Evolutionary conservation across 2,329 filamentous ascomycete species (phyloP).

Genomic region (Phialophora verrucosa): DNA sequence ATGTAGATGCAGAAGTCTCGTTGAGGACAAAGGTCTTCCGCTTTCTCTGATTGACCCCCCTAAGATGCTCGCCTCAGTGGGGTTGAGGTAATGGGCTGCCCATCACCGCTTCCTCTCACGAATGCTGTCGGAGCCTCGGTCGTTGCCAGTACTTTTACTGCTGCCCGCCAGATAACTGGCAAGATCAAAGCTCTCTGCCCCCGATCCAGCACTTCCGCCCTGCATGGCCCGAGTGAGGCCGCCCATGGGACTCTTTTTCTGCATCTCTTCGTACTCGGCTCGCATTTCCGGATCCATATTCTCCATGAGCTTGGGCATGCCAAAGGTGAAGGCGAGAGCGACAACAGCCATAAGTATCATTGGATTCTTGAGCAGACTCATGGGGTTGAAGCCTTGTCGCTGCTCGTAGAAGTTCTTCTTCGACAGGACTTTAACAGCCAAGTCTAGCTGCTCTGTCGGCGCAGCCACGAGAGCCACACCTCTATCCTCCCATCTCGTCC

Average conservation of each 20-base stretch:
- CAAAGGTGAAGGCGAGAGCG: constrained; percentile 81
- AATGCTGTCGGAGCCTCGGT: constrained; percentile 25
- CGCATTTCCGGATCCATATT: constrained; percentile 98
- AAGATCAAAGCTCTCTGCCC: constrained; percentile 68
- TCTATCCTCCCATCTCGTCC: constrained; percentile 39
- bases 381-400: constrained; percentile 74
- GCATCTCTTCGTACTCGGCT: constrained; percentile 89
- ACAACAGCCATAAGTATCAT: constrained; percentile 94
- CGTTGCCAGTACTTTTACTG: constrained; percentile 45
- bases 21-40: not conserved
- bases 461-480: constrained; percentile 32
- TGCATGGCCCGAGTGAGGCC: constrained; percentile 65
- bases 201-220: constrained; percentile 49
- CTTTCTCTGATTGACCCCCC: not conserved
- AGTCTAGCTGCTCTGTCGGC: constrained; percentile 51
- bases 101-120: constrained; percentile 35
- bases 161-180: constrained; percentile 69
- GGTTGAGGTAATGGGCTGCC: not conserved
- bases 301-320: constrained; percentile 93
- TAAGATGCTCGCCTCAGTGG: not conserved
- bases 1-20: not conserved
- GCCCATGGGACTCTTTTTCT: constrained; percentile 74
- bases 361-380: constrained; percentile 86
- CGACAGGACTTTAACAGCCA: constrained; percentile 68
- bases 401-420: constrained; percentile 78